These are phyloP conservation scores for Coemansia sp. DNA, from an alignment of 192 early-diverging fungal genomes.

Conservation along the genomic window DNA sequence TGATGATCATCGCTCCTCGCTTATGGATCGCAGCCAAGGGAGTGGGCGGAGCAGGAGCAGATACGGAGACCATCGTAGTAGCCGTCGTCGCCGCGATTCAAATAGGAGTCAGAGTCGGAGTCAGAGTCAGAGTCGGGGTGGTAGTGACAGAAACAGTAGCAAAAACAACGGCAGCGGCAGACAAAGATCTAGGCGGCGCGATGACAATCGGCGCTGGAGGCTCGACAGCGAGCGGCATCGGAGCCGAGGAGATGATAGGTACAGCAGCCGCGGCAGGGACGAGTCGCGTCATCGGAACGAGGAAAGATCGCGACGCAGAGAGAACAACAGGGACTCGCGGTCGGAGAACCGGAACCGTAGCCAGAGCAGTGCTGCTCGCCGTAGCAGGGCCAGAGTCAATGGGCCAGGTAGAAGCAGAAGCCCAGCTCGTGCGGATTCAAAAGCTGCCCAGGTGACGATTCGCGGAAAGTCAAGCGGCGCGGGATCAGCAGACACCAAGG, in stretches of 20 bases:
- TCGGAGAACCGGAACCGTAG: background rate
- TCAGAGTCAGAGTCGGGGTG: background rate
- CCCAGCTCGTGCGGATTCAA: constrained; percentile 17
- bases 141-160: constrained; percentile 1
- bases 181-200: background rate
- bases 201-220: constrained; percentile 5
- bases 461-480: constrained; percentile 23
- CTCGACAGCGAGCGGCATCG: background rate
- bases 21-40: background rate
- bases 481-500: constrained; percentile 3
- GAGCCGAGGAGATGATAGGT: background rate
- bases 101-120: background rate
- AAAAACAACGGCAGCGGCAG: constrained; percentile 7
- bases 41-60: constrained; percentile 7
- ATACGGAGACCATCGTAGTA: background rate
- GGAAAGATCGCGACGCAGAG: constrained; percentile 2
- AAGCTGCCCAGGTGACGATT: constrained; percentile 16
- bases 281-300: constrained; percentile 6
- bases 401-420: constrained; percentile 27
- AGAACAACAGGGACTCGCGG: constrained; percentile 10
- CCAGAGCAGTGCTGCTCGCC: constrained; percentile 9
- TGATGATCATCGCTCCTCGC: background rate
- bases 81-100: background rate
- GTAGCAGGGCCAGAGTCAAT: background rate
- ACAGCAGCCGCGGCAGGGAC: constrained; percentile 1